Base-by-base conservation (phyloP, 1,284 basidiomycete genomes). In the Puccinia polysora region DNA sequence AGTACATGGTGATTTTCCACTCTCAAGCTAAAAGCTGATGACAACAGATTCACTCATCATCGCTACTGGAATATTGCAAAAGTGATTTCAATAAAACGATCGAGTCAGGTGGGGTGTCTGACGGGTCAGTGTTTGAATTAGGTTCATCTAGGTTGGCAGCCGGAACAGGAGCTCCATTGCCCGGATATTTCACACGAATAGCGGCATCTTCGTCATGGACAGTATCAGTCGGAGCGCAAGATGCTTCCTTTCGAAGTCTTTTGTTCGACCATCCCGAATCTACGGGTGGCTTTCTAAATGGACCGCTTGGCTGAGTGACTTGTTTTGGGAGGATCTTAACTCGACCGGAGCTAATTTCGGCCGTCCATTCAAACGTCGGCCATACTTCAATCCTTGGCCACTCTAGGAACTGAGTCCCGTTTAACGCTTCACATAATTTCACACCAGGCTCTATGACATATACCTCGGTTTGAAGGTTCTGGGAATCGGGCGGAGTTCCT, bases 341-440 rank as follows among this genome's bases (percentile, higher is more conserved):
- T 38, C 34, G 59, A 30, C 40, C 59, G 15, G 69, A 63, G 36
- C 23, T 38, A 4, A 71, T 49, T 45, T 63, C 4, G 2, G 59
- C 25, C 7, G 58, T 32, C 69, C 69, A 71, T 23, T 40, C 30
- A 14, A 34, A 3, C 4, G 20, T 20, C 23, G 30, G 18, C 69
- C 69, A 71, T 28, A 71, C 59, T 49, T 71, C 59, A 15, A 71
- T 63, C 43, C 43, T 45, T 18, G 69, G 69, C 69, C 69, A 71
- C 34, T 71, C 69, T n/a, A 71, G 28, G 2, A 71, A 25, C 12
- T 25, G 53, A 14, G 59, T 62, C 8, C 59, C 69, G 14, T 20
- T 53, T 32, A 71, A 63, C 1, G 59, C 59, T 18, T 55, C 36
- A 30, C 25, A 32, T 4, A 71, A 30, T 7, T 23, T 62, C 14